Percentiles rank a stretch among this genome's conserved stretches.
Conservation (phyloP, 163 green algal genomes). For the Coccomyxa subellipsoidea region DNA sequence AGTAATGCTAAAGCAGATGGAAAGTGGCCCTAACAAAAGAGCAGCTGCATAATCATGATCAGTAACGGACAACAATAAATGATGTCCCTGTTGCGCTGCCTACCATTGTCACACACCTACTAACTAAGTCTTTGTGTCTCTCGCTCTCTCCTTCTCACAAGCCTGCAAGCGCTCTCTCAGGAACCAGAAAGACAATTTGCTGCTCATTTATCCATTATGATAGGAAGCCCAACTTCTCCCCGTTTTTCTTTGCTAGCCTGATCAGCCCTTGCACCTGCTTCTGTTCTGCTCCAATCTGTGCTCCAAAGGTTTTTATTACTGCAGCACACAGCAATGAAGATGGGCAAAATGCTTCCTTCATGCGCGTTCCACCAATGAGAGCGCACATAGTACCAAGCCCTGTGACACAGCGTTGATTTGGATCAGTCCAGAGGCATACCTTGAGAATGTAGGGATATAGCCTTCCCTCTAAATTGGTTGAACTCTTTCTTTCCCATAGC, state of each 20-base stretch:
- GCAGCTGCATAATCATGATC: too few species aligned
- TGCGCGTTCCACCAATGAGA: too few species aligned
- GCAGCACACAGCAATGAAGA: slow-evolving; percentile 19
- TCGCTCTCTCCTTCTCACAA: background rate
- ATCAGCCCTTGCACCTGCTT: slow-evolving; percentile 95
- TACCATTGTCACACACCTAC: too few species aligned
- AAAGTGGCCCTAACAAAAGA: too few species aligned
- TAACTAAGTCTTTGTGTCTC: too few species aligned
- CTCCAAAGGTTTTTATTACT: slow-evolving; percentile 98
- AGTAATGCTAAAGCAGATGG: too few species aligned
- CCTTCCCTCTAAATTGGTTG: slow-evolving; percentile 95
- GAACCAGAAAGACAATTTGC: too few species aligned
- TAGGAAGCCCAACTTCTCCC: slow-evolving; percentile 94
- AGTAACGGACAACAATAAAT: too few species aligned
- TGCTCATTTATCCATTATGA: background rate
- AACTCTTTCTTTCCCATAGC: slow-evolving; percentile 91
- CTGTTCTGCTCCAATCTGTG: slow-evolving; percentile 75
- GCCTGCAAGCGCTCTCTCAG: too few species aligned
- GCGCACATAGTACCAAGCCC: too few species aligned
- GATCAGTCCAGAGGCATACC: slow-evolving; percentile 35
- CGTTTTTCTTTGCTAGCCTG: slow-evolving; percentile 95
- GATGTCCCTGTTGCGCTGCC: too few species aligned
- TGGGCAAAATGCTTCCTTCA: too few species aligned
- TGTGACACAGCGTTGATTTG: background rate
- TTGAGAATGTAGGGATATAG: slow-evolving; percentile 96